phyloP scores from a whole-genome alignment of 345 rosid species.

The Isatis tinctoria region DNA sequence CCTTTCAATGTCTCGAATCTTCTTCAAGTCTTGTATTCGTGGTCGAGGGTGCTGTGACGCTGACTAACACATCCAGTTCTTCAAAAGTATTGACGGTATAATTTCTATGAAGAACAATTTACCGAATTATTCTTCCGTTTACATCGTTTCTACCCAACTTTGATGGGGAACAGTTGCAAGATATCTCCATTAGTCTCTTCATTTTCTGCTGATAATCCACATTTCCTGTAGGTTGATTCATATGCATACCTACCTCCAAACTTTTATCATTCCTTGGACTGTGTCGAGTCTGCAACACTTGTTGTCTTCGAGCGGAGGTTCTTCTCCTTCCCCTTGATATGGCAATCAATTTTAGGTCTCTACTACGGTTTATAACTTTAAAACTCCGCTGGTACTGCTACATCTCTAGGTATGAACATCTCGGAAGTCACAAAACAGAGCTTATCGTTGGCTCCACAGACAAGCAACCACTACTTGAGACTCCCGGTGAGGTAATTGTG shows the following conservation, averaged over 20 bases:
- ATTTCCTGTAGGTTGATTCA: constrained; percentile 65
- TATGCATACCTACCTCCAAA: constrained; percentile 84
- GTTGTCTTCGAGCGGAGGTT: constrained; percentile 72
- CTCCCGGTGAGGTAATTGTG: constrained; percentile 76
- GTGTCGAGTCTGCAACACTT: constrained; percentile 61
- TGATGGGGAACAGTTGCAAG: not conserved
- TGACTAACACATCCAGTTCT: constrained; percentile 43
- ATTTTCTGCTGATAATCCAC: constrained; percentile 1
- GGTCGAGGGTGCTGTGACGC: constrained; percentile 62
- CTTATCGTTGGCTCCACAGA: constrained; percentile 70
- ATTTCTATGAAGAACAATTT: not conserved
- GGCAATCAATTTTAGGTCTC: not conserved
- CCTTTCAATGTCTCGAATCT: not conserved
- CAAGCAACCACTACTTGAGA: constrained; percentile 83
- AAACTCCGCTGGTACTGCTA: not conserved
- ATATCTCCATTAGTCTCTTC: not conserved
- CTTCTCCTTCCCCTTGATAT: not conserved
- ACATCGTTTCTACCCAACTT: not conserved
- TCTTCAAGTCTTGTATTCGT: constrained; percentile 66
- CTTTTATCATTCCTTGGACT: constrained; percentile 51
- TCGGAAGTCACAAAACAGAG: constrained; percentile 52
- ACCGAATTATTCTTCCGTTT: not conserved
- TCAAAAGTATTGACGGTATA: constrained; percentile 52
- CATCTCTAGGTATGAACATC: constrained; percentile 49
- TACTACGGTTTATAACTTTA: not conserved